These are phyloP conservation scores for Chaetomidium leptoderma DNA, from an alignment of 495 filamentous ascomycete species.

Conservation along the genomic window DNA sequence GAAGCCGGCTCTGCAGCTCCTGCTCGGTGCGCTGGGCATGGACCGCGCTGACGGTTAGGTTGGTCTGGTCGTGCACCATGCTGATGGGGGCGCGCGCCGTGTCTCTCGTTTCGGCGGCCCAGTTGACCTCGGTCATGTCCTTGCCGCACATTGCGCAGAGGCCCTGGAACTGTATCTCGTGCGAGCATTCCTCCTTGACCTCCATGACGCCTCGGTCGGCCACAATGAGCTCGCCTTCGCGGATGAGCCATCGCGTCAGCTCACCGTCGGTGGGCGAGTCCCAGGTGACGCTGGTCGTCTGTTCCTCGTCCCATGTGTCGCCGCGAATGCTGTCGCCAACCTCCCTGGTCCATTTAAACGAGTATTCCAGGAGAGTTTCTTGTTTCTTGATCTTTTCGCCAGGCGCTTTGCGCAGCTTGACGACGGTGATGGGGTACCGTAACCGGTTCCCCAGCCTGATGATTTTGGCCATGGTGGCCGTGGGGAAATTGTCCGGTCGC, in stretches of 20 bases:
- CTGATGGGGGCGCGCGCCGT: constrained; percentile 83
- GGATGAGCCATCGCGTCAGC: constrained; percentile 69
- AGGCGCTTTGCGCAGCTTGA: constrained; percentile 70
- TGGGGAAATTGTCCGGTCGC: background rate
- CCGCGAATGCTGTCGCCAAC: constrained; percentile 67
- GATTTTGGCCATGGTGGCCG: constrained; percentile 33
- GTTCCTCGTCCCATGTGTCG: constrained; percentile 52
- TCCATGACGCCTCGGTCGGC: constrained; percentile 58
- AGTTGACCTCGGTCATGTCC: constrained; percentile 78
- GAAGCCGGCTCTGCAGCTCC: constrained; percentile 75
- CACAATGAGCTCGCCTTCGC: constrained; percentile 64
- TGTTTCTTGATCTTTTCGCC: constrained; percentile 70
- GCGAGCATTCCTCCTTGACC: constrained; percentile 86
- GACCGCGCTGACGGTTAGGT: constrained; percentile 64
- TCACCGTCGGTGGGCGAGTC: constrained; percentile 77
- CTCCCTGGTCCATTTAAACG: constrained; percentile 66
- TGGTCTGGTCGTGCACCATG: constrained; percentile 85
- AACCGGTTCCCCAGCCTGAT: constrained; percentile 54
- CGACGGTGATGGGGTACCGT: constrained; percentile 94
- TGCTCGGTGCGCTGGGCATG: constrained; percentile 80
- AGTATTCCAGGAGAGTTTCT: constrained; percentile 76
- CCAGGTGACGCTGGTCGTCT: constrained; percentile 69
- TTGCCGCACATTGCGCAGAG: constrained; percentile 90
- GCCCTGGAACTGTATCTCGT: constrained; percentile 84
- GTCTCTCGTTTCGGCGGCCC: constrained; percentile 50